phyloP scores from a whole-genome alignment of 2,329 filamentous ascomycete species.

The Thelonectria discophora region DNA sequence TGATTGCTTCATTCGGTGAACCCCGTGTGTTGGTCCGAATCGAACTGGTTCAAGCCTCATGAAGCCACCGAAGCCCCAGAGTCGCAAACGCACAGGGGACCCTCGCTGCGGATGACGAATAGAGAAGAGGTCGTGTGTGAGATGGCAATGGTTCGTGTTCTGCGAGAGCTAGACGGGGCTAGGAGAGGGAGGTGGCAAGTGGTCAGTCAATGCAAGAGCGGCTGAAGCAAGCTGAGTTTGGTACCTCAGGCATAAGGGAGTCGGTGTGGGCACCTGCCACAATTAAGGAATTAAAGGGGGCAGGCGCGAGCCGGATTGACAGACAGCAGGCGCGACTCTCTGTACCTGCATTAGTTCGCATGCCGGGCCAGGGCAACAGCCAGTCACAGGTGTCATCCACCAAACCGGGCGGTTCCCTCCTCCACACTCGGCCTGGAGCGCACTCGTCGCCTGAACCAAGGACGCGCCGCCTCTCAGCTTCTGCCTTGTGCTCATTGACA shows the following conservation, averaged over 20 bases:
- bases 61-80: not conserved
- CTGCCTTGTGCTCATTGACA: not conserved
- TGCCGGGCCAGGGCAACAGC: constrained; percentile 31
- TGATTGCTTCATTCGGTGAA: not conserved
- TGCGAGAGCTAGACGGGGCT: constrained; percentile 9
- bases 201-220: constrained; percentile 6
- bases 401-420: constrained; percentile 4
- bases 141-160: constrained; percentile 14
- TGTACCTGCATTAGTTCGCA: constrained; percentile 43
- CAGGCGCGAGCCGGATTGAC: constrained; percentile 26
- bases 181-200: constrained; percentile 13
- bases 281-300: not conserved
- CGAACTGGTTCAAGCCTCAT: constrained; percentile 13
- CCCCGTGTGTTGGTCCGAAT: constrained; percentile 8
- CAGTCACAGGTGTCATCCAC: constrained; percentile 8
- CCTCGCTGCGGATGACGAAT: not conserved
- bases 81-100: constrained; percentile 9
- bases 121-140: constrained; percentile 4
- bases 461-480: not conserved
- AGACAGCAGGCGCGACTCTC: constrained; percentile 11
- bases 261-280: not conserved
- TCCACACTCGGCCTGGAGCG: not conserved
- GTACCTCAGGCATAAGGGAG: not conserved
- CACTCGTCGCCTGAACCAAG: not conserved
- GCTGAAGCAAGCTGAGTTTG: not conserved